A percentile compares a stretch with the other conserved stretches of the same genome.
Evolutionary conservation across 345 rosid genomes (phyloP).

Genomic region (Acer saccharum): DNA sequence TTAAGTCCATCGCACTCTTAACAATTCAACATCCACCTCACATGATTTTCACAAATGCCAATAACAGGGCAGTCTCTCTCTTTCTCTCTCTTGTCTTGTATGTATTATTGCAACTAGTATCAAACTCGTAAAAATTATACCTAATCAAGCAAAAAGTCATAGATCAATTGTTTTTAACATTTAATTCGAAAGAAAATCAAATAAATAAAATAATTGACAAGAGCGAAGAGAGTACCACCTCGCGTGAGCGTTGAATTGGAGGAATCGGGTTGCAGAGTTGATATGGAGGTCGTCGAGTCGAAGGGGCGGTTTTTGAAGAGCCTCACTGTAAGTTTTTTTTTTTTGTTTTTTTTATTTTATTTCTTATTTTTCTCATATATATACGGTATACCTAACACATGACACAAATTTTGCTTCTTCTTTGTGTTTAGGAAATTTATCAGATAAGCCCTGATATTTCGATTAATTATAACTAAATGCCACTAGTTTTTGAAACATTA

Average conservation of each 20-base stretch:
- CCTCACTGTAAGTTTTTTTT: background rate
- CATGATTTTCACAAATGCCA: slow-evolving; percentile 7
- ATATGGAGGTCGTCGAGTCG: background rate
- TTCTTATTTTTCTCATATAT: background rate
- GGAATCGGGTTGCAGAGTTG: background rate
- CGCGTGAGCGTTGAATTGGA: background rate
- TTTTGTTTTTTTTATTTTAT: background rate
- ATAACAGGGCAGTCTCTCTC: background rate
- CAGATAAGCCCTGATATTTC: no score
- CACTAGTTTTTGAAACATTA: no score
- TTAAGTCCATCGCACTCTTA: slow-evolving; percentile 81
- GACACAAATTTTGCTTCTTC: background rate
- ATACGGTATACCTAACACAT: background rate
- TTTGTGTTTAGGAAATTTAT: no score
- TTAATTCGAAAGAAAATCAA: background rate
- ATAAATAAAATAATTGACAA: background rate
- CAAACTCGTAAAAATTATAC: background rate
- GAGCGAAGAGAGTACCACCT: background rate
- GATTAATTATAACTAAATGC: no score
- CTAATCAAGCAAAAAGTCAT: background rate
- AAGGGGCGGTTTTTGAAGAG: background rate
- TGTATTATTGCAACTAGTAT: no score
- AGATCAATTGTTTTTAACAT: background rate
- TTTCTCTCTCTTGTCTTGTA: no score
- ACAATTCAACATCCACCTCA: slow-evolving; percentile 54